Conservation (phyloP, 2,329 filamentous ascomycete genomes). For the Hymenoscyphus infarciens region DNA sequence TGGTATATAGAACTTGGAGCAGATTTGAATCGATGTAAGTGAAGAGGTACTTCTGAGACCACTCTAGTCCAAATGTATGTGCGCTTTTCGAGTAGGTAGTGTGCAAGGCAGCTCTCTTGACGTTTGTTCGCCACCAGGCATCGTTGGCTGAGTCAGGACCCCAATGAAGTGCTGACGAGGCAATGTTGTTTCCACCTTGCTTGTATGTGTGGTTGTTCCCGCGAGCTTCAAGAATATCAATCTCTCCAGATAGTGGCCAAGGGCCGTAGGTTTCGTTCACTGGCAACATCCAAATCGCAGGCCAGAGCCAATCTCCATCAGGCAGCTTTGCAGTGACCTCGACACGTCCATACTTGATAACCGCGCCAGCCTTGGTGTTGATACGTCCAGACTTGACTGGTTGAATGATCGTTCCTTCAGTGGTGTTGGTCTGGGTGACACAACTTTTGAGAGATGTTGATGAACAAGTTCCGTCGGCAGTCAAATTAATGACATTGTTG, state of each 20-base stretch:
- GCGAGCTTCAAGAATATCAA: conserved; percentile 76
- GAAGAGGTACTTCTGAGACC: conserved; percentile 85
- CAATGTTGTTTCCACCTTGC: conserved; percentile 77
- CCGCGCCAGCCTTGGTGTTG: conserved; percentile 66
- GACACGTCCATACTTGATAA: conserved; percentile 76
- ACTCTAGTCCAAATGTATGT: conserved; percentile 80
- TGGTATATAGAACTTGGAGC: conserved; percentile 75
- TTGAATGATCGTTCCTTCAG: conserved; percentile 73
- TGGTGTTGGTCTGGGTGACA: conserved; percentile 69
- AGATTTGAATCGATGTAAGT: conserved; percentile 80
- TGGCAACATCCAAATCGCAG: conserved; percentile 88
- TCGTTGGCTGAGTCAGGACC: conserved; percentile 70
- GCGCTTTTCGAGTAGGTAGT: conserved; percentile 66
- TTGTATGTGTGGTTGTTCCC: conserved; percentile 77
- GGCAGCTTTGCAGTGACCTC: conserved; percentile 77
- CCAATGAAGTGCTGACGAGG: conserved; percentile 78
- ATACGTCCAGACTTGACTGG: conserved; percentile 76
- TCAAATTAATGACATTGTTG: conserved; percentile 66
- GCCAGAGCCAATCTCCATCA: conserved; percentile 82
- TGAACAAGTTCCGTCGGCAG: conserved; percentile 63
- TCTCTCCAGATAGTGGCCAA: conserved; percentile 80
- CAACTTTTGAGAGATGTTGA: conserved; percentile 58
- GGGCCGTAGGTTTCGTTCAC: conserved; percentile 66
- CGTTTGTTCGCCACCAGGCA: conserved; percentile 79
- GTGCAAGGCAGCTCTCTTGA: conserved; percentile 70